Conservation (phyloP, 2,329 filamentous ascomycete genomes). For the Aspergillus sp. region DNA sequence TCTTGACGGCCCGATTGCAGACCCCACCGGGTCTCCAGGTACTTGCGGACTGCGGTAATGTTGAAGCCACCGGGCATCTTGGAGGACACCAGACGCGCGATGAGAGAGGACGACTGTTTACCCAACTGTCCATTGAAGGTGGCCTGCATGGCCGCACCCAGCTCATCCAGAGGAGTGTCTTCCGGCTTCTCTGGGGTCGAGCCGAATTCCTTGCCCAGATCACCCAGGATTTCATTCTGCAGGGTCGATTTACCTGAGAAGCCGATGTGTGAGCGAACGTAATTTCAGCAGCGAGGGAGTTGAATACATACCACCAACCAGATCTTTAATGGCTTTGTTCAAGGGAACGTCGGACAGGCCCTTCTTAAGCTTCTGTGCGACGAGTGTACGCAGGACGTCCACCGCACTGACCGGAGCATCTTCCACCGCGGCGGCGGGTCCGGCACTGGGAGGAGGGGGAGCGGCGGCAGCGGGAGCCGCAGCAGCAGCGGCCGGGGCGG, state of each 20-base stretch:
- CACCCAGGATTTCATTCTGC: constrained; percentile 97
- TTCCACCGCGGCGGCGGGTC: constrained; percentile 80
- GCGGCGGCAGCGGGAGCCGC: constrained; percentile 56
- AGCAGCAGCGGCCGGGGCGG: constrained; percentile 47
- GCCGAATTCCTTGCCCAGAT: constrained; percentile 96
- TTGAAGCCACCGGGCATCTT: constrained; percentile 99
- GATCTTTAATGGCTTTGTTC: constrained; percentile 96
- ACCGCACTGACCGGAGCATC: constrained; percentile 86
- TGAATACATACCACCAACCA: constrained; percentile 79
- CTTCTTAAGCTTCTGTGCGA: constrained; percentile 99
- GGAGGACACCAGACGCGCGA: constrained; percentile 92
- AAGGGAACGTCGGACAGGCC: constrained; percentile 81
- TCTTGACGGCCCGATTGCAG: constrained; percentile 84
- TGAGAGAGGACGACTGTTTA: constrained; percentile 90
- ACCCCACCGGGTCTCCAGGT: constrained; percentile 92
- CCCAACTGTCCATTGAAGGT: constrained; percentile 99
- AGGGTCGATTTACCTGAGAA: constrained; percentile 87
- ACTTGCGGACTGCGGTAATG: constrained; percentile 92
- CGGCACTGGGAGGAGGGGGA: constrained; percentile 67
- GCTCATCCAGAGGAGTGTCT: constrained; percentile 92
- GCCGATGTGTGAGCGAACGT: background rate
- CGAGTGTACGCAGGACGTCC: constrained; percentile 82
- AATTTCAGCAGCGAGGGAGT: background rate
- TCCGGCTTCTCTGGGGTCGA: constrained; percentile 98
- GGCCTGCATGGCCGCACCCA: constrained; percentile 91